phyloP scores from a whole-genome alignment of 148 eudicot species.

The Camellia japonica region DNA sequence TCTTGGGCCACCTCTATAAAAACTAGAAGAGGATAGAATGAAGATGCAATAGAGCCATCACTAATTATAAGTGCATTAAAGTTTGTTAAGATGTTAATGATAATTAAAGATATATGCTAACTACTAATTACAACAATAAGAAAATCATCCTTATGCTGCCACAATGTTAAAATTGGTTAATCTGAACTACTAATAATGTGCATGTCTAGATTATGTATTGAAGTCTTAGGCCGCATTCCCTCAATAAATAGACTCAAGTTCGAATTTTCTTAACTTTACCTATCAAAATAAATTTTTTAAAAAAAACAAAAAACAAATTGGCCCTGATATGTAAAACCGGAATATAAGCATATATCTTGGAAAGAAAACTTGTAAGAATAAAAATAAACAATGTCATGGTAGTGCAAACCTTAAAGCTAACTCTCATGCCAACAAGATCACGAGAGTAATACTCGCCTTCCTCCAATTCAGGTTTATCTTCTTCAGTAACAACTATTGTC shows the following conservation, averaged over 20 bases:
- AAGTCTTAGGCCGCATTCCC: background rate
- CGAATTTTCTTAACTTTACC: too few species aligned
- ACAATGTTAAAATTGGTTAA: background rate
- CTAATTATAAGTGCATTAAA: background rate
- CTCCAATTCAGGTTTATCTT: constrained; percentile 77
- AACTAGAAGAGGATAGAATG: background rate
- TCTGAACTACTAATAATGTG: background rate
- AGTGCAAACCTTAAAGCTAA: constrained; percentile 71
- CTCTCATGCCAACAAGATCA: constrained; percentile 92
- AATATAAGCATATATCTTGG: background rate
- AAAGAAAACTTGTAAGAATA: background rate
- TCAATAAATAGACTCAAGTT: too few species aligned
- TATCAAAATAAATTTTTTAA: too few species aligned
- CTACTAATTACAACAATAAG: background rate
- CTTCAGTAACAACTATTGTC: constrained; percentile 62
- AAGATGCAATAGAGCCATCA: background rate
- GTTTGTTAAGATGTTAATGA: background rate
- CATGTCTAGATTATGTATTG: background rate
- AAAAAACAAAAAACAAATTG: background rate
- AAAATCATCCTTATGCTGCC: background rate
- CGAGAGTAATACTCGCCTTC: constrained; percentile 85
- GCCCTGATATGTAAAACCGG: background rate
- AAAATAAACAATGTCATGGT: background rate
- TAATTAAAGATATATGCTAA: background rate
- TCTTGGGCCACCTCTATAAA: constrained; percentile 12